Evolutionary conservation across 345 rosid genomes (phyloP).

Genomic region (Syzygium aromaticum): DNA sequence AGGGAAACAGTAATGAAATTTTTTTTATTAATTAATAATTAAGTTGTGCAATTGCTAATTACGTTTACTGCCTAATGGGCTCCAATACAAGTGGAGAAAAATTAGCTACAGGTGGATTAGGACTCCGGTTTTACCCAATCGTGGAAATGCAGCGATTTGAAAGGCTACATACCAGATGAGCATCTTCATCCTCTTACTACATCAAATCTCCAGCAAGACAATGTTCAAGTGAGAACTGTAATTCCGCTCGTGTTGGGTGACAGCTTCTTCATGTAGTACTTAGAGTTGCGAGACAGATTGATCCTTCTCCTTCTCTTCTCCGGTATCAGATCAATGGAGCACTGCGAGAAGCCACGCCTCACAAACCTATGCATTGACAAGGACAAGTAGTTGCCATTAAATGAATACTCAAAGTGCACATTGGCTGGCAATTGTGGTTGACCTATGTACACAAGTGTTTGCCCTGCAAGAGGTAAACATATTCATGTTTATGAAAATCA

Average conservation of each 20-base stretch:
- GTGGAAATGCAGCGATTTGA: not conserved
- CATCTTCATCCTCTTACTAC: not conserved
- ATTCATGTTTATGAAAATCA: not conserved
- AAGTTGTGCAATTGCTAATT: not conserved
- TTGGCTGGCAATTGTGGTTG: not conserved
- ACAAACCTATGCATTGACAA: conserved; percentile 43
- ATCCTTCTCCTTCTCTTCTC: conserved; percentile 63
- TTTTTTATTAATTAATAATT: not conserved
- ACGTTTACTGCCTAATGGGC: not conserved
- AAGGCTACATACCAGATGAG: not conserved
- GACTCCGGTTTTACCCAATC: not conserved
- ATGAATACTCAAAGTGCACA: not conserved
- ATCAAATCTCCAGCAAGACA: not conserved
- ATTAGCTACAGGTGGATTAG: not conserved
- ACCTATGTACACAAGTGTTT: not conserved
- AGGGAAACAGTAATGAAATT: not conserved
- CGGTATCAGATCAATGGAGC: conserved; percentile 63
- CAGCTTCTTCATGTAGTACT: conserved; percentile 77
- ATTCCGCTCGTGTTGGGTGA: conserved; percentile 77
- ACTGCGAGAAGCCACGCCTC: conserved; percentile 74
- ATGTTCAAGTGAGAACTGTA: conserved; percentile 4
- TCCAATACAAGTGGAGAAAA: not conserved
- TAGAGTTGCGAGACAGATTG: conserved; percentile 69
- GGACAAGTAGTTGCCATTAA: not conserved
- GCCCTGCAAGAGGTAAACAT: not conserved